Conservation (phyloP, 345 rosid genomes). For the Rhizophora mangle region DNA sequence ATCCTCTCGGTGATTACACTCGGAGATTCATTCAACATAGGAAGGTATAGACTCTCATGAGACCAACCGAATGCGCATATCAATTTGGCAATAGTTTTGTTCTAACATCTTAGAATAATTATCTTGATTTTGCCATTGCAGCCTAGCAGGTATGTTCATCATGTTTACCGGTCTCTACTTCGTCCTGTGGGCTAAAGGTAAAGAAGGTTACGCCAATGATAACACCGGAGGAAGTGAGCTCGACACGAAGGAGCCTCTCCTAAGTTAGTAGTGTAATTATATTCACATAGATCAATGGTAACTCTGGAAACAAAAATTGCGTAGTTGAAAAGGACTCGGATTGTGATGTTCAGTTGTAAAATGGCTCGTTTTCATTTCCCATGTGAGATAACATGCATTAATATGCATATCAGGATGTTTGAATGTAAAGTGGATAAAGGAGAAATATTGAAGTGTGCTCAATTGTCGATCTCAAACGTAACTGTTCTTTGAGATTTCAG, state of each 20-base stretch:
- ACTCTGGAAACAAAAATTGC: no score
- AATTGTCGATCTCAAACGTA: no score
- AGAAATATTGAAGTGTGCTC: no score
- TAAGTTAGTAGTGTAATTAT: conserved; percentile 33
- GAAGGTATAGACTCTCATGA: conserved; percentile 50
- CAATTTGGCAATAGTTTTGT: no score
- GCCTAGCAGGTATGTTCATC: conserved; percentile 71
- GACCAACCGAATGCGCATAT: no score
- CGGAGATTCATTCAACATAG: conserved; percentile 56
- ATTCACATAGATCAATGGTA: not conserved
- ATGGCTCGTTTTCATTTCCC: not conserved
- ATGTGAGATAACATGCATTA: not conserved
- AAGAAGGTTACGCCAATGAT: conserved; percentile 41
- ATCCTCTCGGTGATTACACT: conserved; percentile 51
- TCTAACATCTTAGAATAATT: no score
- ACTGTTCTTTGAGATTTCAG: no score
- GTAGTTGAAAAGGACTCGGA: not conserved
- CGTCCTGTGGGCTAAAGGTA: conserved; percentile 91
- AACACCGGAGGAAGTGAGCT: conserved; percentile 43
- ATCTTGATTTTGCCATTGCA: conserved; percentile 30
- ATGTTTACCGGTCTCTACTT: conserved; percentile 80
- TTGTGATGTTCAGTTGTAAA: not conserved
- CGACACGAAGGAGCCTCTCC: conserved; percentile 61
- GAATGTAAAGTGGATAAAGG: no score
- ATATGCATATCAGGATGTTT: no score